phyloP scores from a whole-genome alignment of 257 asterid species.

The Fraxinus cuspidata region DNA sequence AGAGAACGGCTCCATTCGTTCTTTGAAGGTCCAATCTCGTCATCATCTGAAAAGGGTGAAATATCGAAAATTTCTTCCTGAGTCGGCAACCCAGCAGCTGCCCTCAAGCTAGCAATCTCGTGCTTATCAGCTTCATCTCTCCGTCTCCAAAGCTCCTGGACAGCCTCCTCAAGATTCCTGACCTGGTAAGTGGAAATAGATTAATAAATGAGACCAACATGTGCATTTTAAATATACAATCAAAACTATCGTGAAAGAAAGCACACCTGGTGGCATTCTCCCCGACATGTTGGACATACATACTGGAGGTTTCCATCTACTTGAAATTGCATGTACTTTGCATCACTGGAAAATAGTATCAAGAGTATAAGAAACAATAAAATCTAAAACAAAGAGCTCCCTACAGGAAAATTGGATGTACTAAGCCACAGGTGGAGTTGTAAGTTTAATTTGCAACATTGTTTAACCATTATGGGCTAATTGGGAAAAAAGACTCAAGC shows the following conservation, averaged over 20 bases:
- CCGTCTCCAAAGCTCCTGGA: slow-evolving; percentile 96
- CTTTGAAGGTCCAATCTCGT: slow-evolving; percentile 65
- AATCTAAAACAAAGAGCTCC: slow-evolving; percentile 15
- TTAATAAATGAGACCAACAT: slow-evolving; percentile 8
- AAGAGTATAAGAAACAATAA: slow-evolving; percentile 16
- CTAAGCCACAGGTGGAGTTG: neutral
- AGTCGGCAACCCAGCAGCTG: slow-evolving; percentile 95
- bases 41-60: slow-evolving; percentile 93
- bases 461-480: neutral
- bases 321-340: slow-evolving; percentile 86
- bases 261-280: slow-evolving; percentile 81
- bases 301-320: slow-evolving; percentile 90
- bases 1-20: slow-evolving; percentile 67
- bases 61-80: slow-evolving; percentile 81
- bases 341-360: slow-evolving; percentile 60
- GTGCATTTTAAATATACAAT: slow-evolving; percentile 14
- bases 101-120: slow-evolving; percentile 78
- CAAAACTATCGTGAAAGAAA: slow-evolving; percentile 22
- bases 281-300: slow-evolving; percentile 87
- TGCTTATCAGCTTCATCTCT: slow-evolving; percentile 88
- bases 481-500: neutral
- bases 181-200: slow-evolving; percentile 45
- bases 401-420: neutral
- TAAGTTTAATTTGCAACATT: neutral
- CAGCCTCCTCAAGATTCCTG: slow-evolving; percentile 79